phyloP scores from a whole-genome alignment of 2,329 filamentous ascomycete species.

The Aureobasidium sp. region DNA sequence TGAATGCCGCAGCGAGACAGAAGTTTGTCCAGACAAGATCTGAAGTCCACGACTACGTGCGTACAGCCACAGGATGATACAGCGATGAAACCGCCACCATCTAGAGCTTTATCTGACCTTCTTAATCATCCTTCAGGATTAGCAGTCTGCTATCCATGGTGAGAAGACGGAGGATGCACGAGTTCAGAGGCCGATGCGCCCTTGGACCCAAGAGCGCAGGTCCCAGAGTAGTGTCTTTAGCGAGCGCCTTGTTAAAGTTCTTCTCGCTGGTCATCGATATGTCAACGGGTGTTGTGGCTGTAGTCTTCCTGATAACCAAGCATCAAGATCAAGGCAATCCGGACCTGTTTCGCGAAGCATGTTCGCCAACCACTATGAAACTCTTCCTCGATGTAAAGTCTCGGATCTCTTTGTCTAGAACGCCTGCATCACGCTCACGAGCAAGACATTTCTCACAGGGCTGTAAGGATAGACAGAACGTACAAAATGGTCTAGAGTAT shows the following conservation, averaged over 20 bases:
- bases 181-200: not conserved
- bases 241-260: not conserved
- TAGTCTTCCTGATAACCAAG: not conserved
- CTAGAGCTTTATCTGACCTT: not conserved
- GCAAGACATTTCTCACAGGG: not conserved
- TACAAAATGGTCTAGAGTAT: not conserved
- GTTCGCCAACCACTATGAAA: not conserved
- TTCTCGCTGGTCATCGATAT: not conserved
- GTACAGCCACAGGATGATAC: not conserved
- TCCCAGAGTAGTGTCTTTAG: not conserved
- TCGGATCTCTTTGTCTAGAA: not conserved
- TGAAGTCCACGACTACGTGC: not conserved
- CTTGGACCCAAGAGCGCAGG: not conserved
- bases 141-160: not conserved
- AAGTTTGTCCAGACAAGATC: constrained; percentile 1
- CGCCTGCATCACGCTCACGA: not conserved
- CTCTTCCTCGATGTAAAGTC: not conserved
- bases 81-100: not conserved
- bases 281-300: constrained; percentile 5
- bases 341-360: not conserved
- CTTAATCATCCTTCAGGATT: not conserved
- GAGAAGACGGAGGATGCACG: not conserved
- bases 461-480: constrained; percentile 6
- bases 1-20: not conserved
- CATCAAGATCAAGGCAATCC: not conserved